Evolutionary conservation across 164 flowering plant genomes (phyloP).

Genomic region (Chloranthus sessilifolius): DNA sequence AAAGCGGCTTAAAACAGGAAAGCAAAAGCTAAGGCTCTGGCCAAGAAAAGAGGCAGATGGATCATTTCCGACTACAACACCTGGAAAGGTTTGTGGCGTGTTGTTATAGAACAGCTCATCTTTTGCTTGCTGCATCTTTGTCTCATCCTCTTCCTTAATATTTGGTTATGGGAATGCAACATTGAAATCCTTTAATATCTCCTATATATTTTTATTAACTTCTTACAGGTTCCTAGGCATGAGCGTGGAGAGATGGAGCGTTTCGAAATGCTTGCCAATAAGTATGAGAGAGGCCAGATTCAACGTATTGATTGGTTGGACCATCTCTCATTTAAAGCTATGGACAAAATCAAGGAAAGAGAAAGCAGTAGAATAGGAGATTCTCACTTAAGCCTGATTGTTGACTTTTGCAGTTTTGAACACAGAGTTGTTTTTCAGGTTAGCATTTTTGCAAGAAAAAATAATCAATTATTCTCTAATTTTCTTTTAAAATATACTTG

Average conservation of each 20-base stretch:
- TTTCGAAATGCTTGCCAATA: conserved; percentile 81
- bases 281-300: conserved; percentile 95
- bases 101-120: background rate
- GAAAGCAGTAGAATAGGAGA: conserved; percentile 67
- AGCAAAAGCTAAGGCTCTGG: conserved; percentile 96
- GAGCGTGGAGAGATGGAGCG: conserved; percentile 97
- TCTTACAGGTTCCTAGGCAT: conserved; percentile 73
- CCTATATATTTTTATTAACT: background rate
- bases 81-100: conserved; percentile 71
- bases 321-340: conserved; percentile 74
- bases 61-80: conserved; percentile 74
- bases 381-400: conserved; percentile 61
- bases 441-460: conserved; percentile 10
- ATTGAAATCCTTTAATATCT: background rate
- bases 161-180: too few relatives aligned
- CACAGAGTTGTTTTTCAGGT: conserved; percentile 98
- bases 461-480: background rate
- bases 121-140: background rate
- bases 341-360: conserved; percentile 77
- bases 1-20: conserved; percentile 91
- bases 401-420: conserved; percentile 92
- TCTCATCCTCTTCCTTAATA: too few relatives aligned
- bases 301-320: conserved; percentile 95
- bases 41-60: conserved; percentile 91
- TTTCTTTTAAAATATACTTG: background rate